Evolutionary conservation across 352 stramenopile genomes (phyloP), one percentile per base, ranked within the genome.

Genomic region (Globisporangium spiculum): DNA sequence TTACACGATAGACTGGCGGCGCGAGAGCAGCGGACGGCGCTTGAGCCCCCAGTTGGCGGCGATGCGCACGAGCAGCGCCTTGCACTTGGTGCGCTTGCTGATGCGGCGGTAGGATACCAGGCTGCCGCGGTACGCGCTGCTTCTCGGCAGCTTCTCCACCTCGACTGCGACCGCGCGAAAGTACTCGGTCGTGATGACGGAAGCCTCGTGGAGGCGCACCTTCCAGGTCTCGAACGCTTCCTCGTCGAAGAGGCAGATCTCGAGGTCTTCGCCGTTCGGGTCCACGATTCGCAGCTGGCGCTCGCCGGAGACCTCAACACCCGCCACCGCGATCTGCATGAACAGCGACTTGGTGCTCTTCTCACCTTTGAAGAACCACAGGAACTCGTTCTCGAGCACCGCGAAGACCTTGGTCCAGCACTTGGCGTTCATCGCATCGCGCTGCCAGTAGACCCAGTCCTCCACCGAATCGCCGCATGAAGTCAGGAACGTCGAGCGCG

Each of bases 401-500:
- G 72, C 84, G 70, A 88, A 94, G 26, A 94, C 84, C 63, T 91
- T 92, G 61, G 84, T 94, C 86, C 86, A 94, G 79, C 86, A 91
- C 66, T 81, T 73, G 27, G 71, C 69, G 57, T 92, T 86, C 65
- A 60, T 75, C 27, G 78, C 80, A 62, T 94, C 86, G 26, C 86
- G 86, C 69, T 94, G 82, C 86, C 86, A 94, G 79, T 94, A 92
- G 70, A 94, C 85, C 86, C 86, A 94, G 66, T 91, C 83, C 62
- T 92, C 80, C 1, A 92, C 71, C 48, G 73, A 74, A 26, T 85
- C 79, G 26, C 62, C 57, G 8, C 70, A 79, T 27, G 75, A 79
- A 12, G 74, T 74, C 10, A 89, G 67, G 55, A 91, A 76, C 30
- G 81, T 89, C 32, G 78, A 77, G 34, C 81, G 79, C 53, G 53